Conservation (phyloP, 2,329 filamentous ascomycete genomes). For the Cladorrhinum sp. region DNA sequence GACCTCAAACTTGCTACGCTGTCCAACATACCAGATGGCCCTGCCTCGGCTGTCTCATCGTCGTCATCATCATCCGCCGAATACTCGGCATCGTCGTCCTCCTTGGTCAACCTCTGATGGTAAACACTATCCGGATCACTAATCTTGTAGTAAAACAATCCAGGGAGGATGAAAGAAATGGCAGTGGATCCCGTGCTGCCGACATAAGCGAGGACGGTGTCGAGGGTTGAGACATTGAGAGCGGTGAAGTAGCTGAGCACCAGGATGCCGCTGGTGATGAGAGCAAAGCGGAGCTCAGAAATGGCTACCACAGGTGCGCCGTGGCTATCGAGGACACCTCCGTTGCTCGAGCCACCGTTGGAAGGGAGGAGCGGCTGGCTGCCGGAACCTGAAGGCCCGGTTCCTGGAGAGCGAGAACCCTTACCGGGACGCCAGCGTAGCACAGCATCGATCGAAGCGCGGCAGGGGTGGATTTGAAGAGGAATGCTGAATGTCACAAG, state of each 20-base stretch:
- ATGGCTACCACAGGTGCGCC: constrained; percentile 61
- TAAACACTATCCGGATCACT: constrained; percentile 82
- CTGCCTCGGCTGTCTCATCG: constrained; percentile 37
- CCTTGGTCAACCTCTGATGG: constrained; percentile 84
- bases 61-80: constrained; percentile 44
- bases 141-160: constrained; percentile 98
- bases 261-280: constrained; percentile 84
- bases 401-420: constrained; percentile 24
- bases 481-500: constrained; percentile 96
- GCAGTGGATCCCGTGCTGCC: constrained; percentile 91
- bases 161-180: constrained; percentile 95
- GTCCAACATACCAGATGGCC: constrained; percentile 37
- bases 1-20: constrained; percentile 47
- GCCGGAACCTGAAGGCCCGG: constrained; percentile 39
- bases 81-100: constrained; percentile 80
- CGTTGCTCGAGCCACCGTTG: background rate
- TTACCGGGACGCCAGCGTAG: constrained; percentile 75
- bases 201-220: constrained; percentile 90
- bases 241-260: constrained; percentile 82
- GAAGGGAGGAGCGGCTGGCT: constrained; percentile 43
- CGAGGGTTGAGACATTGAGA: constrained; percentile 85
- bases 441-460: constrained; percentile 93
- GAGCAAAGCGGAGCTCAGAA: constrained; percentile 82
- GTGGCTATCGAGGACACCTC: constrained; percentile 43
- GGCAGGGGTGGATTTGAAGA: constrained; percentile 91